Evolutionary conservation across 176 grass and related monocot genomes (phyloP), one percentile per base, ranked within the genome.

Genomic region (Luzula sylvatica): DNA sequence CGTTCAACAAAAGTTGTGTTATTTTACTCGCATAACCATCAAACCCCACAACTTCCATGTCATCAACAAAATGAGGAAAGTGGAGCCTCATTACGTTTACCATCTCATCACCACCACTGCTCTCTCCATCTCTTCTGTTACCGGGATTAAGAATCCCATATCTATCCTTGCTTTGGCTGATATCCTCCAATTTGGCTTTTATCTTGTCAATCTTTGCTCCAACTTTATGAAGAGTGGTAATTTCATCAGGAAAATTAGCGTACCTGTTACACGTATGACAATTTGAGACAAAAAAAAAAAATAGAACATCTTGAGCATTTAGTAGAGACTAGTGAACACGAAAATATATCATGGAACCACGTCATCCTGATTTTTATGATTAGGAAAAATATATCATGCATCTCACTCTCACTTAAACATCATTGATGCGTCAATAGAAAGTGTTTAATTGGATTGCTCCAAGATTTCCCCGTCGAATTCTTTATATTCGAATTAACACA

Each of bases 21-120:
- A 67, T 15, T 54, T 54, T 51, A 19, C 39, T 6, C 50, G 38
- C 51, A 19, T 67, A 53, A 67, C 20, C 15, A 67, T 67, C 64
- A 67, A 67, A 67, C 9, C 64, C 64, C 23, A 67, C 38, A 19
- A 67, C 49, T 53, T 67, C 48, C 7, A 25, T 13, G 18, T 67
- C 21, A 13, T 67, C 64, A 42, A 52, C 64, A 54, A 43, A 67
- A 67, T 67, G 48, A 67, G 64, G 64, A 54, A 18, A 26, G 6
- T 52, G 35, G 11, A 67, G 30, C 29, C 64, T 54, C 12, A 23
- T 9, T 38, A 53, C 27, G 8, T 43, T 11, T 16, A 67, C 15
- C 46, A 42, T 54, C 9, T 67, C 64, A 54, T 67, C 64, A 11
- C n/a, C 23, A 23, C 11, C 19, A 42, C 26, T 18, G 14, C 3